Evolutionary conservation across 306 rosid species (phyloP).

Genomic region (Cercis canadensis): DNA sequence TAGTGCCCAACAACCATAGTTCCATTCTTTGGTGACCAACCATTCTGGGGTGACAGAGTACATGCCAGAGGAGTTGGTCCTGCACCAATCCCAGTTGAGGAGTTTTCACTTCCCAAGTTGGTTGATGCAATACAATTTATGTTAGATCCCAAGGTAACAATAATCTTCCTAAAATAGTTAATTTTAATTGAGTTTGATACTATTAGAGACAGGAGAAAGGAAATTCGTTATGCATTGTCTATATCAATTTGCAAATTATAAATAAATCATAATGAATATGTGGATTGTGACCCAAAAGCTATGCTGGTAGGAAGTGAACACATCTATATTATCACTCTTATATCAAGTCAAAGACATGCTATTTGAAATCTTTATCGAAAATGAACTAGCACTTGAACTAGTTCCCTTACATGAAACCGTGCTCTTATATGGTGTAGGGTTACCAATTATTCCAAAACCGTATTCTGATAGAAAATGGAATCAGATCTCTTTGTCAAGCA

Average conservation of each 20-base stretch:
- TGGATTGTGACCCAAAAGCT: too few species aligned
- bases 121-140: constrained; percentile 74
- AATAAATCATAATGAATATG: constrained; percentile 4
- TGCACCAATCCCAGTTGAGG: constrained; percentile 88
- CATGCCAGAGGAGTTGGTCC: constrained; percentile 97
- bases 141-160: constrained; percentile 86
- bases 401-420: too few species aligned
- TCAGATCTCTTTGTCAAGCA: too few species aligned
- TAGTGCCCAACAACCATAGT: constrained; percentile 95
- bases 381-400: too few species aligned
- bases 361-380: too few species aligned
- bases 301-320: too few species aligned
- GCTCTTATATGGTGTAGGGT: too few species aligned
- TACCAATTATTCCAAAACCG: too few species aligned
- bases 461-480: too few species aligned
- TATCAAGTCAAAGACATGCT: too few species aligned
- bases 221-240: constrained; percentile 2
- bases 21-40: constrained; percentile 98
- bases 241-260: constrained; percentile 5
- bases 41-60: constrained; percentile 98
- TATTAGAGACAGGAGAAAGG: constrained; percentile 7
- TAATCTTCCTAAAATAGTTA: constrained; percentile 11
- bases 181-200: background rate
- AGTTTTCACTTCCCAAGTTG: constrained; percentile 87
- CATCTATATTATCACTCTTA: too few species aligned